Conservation (phyloP, 148 eudicot genomes). For the Vaccinium myrtillus region DNA sequence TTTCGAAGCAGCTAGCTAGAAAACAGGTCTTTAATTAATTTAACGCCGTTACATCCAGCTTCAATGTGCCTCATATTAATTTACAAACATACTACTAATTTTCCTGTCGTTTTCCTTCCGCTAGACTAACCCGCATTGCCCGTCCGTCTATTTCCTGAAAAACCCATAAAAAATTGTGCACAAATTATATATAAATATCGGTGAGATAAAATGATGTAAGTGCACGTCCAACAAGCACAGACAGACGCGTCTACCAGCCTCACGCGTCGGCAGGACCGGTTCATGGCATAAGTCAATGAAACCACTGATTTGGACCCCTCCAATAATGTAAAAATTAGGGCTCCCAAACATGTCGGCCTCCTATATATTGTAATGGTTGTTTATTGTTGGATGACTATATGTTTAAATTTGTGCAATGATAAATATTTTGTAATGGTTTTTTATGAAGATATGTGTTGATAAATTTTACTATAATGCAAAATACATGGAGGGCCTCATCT, state of each 20-base stretch:
- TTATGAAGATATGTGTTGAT: no score
- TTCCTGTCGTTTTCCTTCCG: slow-evolving; percentile 59
- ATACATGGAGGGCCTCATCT: no score
- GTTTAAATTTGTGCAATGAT: no score
- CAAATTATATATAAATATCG: background rate
- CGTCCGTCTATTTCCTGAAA: slow-evolving; percentile 88
- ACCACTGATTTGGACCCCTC: no score
- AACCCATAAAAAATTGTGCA: background rate
- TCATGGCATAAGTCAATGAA: no score
- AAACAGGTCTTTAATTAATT: background rate
- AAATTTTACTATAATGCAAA: no score
- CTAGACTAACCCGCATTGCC: slow-evolving; percentile 66
- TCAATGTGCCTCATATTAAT: slow-evolving; percentile 9
- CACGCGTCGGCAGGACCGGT: background rate
- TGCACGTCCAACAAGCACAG: background rate
- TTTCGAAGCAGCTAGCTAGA: background rate
- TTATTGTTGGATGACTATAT: no score
- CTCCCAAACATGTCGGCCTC: no score
- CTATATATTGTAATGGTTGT: no score
- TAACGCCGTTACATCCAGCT: slow-evolving; percentile 3
- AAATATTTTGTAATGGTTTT: no score
- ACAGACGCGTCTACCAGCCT: background rate
- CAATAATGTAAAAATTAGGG: no score
- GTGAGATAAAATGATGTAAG: background rate
- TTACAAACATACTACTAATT: background rate